These are phyloP conservation scores for Penicillium ucsense DNA, from an alignment of 495 filamentous ascomycete species.

Conservation along the genomic window DNA sequence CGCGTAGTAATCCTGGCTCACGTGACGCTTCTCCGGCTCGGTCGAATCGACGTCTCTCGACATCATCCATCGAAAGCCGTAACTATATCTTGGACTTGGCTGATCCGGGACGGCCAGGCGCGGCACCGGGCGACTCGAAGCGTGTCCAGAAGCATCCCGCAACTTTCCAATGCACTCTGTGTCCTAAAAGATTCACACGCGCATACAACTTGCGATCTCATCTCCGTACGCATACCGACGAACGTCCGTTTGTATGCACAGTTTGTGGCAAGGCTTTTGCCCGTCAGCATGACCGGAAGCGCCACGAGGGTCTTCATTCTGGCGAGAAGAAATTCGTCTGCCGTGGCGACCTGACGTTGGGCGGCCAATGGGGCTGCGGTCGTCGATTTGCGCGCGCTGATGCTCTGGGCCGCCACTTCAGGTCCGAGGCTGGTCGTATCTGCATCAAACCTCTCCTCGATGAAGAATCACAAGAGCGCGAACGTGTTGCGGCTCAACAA, in stretches of 20 bases:
- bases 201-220: conserved; percentile 90
- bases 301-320: conserved; percentile 82
- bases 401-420: conserved; percentile 92
- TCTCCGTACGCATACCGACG: conserved; percentile 84
- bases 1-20: conserved; percentile 38
- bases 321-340: conserved; percentile 98
- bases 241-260: conserved; percentile 88
- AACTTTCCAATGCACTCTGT: conserved; percentile 78
- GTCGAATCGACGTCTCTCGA: conserved; percentile 68
- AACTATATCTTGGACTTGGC: conserved; percentile 90
- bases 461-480: conserved; percentile 73
- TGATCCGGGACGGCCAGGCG: conserved; percentile 74
- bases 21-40: conserved; percentile 51
- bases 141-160: conserved; percentile 92
- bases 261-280: conserved; percentile 96
- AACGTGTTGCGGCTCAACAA: conserved; percentile 56
- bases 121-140: conserved; percentile 49
- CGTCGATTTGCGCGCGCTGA: conserved; percentile 91
- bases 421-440: conserved; percentile 86
- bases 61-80: conserved; percentile 73
- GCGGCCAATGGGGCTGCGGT: conserved; percentile 82
- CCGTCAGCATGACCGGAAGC: conserved; percentile 85
- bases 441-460: conserved; percentile 94
- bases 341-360: conserved; percentile 75
- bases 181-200: conserved; percentile 79